Conservation (phyloP, 768 basidiomycete genomes). For the Cyclocybe cylindracea region DNA sequence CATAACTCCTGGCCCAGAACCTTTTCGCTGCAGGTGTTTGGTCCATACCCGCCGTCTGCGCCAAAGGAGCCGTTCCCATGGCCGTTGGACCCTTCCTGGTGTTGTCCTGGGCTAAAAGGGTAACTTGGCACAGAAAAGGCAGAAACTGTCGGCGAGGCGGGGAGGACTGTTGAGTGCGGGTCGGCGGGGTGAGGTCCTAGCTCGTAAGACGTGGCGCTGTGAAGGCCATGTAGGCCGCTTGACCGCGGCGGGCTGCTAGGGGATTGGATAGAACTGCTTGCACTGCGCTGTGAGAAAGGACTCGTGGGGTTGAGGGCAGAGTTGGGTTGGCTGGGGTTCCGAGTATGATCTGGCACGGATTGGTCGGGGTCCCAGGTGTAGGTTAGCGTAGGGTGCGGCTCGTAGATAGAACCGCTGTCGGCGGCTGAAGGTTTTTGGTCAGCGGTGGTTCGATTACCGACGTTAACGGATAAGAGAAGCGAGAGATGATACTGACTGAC, state of each 20-base stretch:
- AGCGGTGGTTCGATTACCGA: background rate
- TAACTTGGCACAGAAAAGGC: conserved; percentile 6
- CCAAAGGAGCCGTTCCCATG: background rate
- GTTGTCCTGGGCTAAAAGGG: background rate
- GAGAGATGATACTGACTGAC: conserved; percentile 63
- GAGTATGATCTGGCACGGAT: conserved; percentile 12
- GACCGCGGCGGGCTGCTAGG: conserved; percentile 4
- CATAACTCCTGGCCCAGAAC: conserved; percentile 72
- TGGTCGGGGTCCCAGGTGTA: conserved; percentile 75
- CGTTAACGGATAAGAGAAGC: background rate
- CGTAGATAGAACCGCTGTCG: conserved; percentile 77
- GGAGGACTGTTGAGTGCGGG: conserved; percentile 53
- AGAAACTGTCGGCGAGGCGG: conserved; percentile 20
- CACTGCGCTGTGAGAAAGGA: background rate
- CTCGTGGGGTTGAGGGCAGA: background rate
- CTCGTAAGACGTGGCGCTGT: conserved; percentile 44
- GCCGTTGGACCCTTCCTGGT: too few relatives aligned
- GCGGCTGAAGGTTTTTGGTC: conserved; percentile 48
- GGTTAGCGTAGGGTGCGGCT: conserved; percentile 67
- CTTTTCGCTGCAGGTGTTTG: conserved; percentile 39
- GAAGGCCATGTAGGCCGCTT: conserved; percentile 6
- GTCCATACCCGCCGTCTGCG: conserved; percentile 19
- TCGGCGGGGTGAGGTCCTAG: conserved; percentile 77
- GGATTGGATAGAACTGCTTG: background rate
- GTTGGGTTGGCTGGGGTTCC: conserved; percentile 2